Percentiles rank a stretch among this genome's conserved stretches.
These are phyloP conservation scores for Starmerella etchellsii DNA, from an alignment of 805 yeast genomes.

Conservation along the genomic window DNA sequence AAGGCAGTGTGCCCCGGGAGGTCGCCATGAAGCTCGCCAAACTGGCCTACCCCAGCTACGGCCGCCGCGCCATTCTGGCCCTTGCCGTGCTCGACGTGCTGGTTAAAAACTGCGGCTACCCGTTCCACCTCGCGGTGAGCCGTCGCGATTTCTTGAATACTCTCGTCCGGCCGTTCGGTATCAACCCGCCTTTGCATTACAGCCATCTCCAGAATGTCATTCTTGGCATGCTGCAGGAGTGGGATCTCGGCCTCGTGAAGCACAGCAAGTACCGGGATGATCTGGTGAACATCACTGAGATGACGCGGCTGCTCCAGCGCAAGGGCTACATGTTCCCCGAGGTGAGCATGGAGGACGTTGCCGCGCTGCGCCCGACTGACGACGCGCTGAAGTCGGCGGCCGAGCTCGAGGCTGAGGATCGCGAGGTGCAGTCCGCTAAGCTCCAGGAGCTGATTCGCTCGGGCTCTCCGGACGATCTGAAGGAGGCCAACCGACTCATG, in stretches of 20 bases:
- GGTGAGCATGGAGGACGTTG: slow-evolving; percentile 76
- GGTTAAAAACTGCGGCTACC: slow-evolving; percentile 96
- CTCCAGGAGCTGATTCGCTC: slow-evolving; percentile 89
- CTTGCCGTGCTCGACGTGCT: slow-evolving; percentile 64
- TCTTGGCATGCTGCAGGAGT: slow-evolving; percentile 85
- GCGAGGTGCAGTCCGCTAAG: slow-evolving; percentile 84
- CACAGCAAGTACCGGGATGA: slow-evolving; percentile 86
- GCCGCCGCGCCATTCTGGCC: slow-evolving; percentile 76
- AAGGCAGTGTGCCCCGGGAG: slow-evolving; percentile 81
- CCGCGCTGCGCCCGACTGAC: slow-evolving; percentile 78
- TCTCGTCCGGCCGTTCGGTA: slow-evolving; percentile 85
- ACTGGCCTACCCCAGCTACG: slow-evolving; percentile 66
- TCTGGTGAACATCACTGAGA: slow-evolving; percentile 80
- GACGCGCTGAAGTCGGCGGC: slow-evolving; percentile 65
- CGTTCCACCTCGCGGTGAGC: slow-evolving; percentile 87
- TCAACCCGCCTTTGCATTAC: slow-evolving; percentile 78
- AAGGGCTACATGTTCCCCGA: slow-evolving; percentile 94
- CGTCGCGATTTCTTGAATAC: slow-evolving; percentile 91
- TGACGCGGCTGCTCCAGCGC: slow-evolving; percentile 79
- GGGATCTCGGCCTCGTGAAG: slow-evolving; percentile 90
- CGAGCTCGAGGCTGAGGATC: slow-evolving; percentile 85
- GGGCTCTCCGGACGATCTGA: slow-evolving; percentile 88
- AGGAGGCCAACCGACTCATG: slow-evolving; percentile 94
- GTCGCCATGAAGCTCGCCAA: slow-evolving; percentile 80
- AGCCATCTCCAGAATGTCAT: slow-evolving; percentile 72